Base-by-base conservation (phyloP, 1,284 basidiomycete species). In the Trichosporon sp. region DNA sequence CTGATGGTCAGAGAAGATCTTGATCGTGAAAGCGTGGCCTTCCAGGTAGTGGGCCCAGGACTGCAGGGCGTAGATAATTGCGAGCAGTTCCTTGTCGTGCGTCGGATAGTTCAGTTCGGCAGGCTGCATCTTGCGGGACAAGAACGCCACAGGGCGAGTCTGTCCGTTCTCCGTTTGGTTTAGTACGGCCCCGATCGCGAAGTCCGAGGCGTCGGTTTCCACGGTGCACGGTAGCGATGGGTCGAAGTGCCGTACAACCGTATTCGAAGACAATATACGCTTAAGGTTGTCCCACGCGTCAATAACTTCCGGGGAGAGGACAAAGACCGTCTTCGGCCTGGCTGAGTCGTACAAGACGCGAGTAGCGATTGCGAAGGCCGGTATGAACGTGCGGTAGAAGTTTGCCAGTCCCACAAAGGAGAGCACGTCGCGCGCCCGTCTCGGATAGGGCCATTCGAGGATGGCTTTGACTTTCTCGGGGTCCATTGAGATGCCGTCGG, bases 71-170 rank as follows among this genome's bases (percentile, higher is more conserved):
- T 71, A 25, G 2, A 84, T 75, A 13, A 85, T 81, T 0, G 81
- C 81, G 0, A 85, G 66, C 44, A 86, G 61, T 74, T 86, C 83
- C 61, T 80, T 75, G 67, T 86, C 81, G n/a, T 84, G 80, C 34
- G 83, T 82, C 19, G 81, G 74, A 69, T 84, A 85, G 67, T 84
- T 84, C 5, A 69, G 59, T 71, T 83, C 79, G 0, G 78, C 66
- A 1, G 72, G 49, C 3, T 25, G 58, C 40, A 82, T 65, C 16
- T 70, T 74, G 2, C 71, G 66, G 3, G 79, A 81, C 27, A 75
- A 68, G 68, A 80, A 81, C 0, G 72, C 76, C 2, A 82, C 66
- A 4, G 80, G 81, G 34, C 80, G 75, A 57, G 74, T 73, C 16
- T 63, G 34, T 3, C 70, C 71, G 27, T 69, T 64, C 74, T 65